Percentiles rank a stretch among this genome's conserved stretches.
These are phyloP conservation scores for Sarocladiaceae sp. DNA, from an alignment of 2,329 filamentous ascomycete species.

Conservation along the genomic window DNA sequence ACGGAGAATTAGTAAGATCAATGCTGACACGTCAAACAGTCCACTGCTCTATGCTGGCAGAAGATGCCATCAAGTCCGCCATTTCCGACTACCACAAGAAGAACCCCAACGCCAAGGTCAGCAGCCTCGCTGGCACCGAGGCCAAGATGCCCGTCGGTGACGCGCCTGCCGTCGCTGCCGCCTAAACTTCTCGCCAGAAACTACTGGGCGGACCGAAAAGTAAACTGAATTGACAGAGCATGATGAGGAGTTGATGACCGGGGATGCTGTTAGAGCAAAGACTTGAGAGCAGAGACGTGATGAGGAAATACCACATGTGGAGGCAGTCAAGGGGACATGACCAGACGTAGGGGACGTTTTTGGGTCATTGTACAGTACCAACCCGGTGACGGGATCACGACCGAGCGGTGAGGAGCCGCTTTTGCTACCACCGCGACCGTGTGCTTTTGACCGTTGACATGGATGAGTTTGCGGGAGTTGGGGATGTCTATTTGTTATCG, in stretches of 20 bases:
- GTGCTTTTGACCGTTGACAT: too few species aligned
- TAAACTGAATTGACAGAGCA: too few species aligned
- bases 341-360: neutral
- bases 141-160: constrained; percentile 12
- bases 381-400: too few species aligned
- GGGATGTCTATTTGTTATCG: too few species aligned
- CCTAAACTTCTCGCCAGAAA: constrained; percentile 6
- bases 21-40: constrained; percentile 44
- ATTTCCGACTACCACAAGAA: constrained; percentile 88
- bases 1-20: too few species aligned
- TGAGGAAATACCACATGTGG: constrained; percentile 6
- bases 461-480: too few species aligned
- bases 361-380: constrained; percentile 1
- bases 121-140: constrained; percentile 69
- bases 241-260: too few species aligned
- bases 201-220: too few species aligned
- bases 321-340: neutral
- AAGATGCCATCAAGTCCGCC: constrained; percentile 86
- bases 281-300: too few species aligned
- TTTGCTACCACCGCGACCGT: too few species aligned
- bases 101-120: constrained; percentile 49
- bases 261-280: too few species aligned
- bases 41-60: constrained; percentile 86
- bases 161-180: constrained; percentile 7
- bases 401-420: too few species aligned